Base-by-base conservation (phyloP, 805 yeast species). In the Wickerhamiella qilinensis region DNA sequence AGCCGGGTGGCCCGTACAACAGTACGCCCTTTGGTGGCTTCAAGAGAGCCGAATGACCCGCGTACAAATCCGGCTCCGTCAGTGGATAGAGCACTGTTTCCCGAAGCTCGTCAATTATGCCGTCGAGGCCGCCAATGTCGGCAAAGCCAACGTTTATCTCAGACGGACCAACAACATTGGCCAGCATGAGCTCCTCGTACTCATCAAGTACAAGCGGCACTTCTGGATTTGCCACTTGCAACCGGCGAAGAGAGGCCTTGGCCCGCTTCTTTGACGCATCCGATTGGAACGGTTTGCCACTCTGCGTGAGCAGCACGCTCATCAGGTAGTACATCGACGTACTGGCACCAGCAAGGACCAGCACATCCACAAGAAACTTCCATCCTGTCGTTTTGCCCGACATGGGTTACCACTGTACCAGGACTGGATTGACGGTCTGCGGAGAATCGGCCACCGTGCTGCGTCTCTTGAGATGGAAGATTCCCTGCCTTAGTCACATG, bases 11-110 rank as follows among this genome's bases (percentile, higher is more conserved):
- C 0, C 97, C 97, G 53, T 83, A 77, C 36, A 86, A 66, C 27
- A 88, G 61, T 2, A 88, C 96, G 30, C 98, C 98, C 52, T 83
- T 85, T 2, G 98, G 98, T 1, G 94, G 88, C 52, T 80, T 83
- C 20, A 88, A 63, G 38, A 88, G 64, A 17, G 54, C 52, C 38
- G 83, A 74, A 47, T 78, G 81, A 38, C 72, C 75, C 11, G 72
- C 63, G 54, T 80, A 85, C 30, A 48, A 42, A 21, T 47, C 51
- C 20, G 54, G 50, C 40, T 51, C 49, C 15, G 81, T 77, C 41
- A 91, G 63, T 1, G 98, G 98, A 48, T 82, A 77, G 31, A 91
- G 71, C 8, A 91, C 94, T 39, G 85, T 71, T 57, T 91, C 98
- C 48, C 80, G 69, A 35, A 91, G 63, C 49, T 88, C 97, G 39